phyloP scores from a whole-genome alignment of 2,329 filamentous ascomycete species.

The Chaetomiaceae sp. region DNA sequence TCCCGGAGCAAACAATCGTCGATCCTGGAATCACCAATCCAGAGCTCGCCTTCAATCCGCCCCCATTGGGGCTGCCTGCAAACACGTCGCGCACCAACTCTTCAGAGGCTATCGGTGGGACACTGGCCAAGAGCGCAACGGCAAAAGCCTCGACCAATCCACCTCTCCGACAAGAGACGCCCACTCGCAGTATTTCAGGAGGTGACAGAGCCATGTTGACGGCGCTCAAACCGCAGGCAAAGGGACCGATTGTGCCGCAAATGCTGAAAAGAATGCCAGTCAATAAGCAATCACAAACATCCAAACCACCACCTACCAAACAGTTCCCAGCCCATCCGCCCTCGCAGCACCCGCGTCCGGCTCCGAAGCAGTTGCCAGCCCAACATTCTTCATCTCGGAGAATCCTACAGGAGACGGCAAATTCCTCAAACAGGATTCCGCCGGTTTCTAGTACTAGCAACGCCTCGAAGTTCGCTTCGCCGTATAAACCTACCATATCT shows the following conservation, averaged over 20 bases:
- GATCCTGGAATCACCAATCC: not conserved
- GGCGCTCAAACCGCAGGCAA: not conserved
- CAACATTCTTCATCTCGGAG: not conserved
- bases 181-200: not conserved
- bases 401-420: not conserved
- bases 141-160: not conserved
- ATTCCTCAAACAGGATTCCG: not conserved
- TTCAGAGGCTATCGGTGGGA: not conserved
- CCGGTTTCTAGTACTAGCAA: not conserved
- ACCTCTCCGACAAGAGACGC: not conserved
- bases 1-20: not conserved
- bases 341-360: not conserved
- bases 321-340: not conserved
- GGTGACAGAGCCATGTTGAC: not conserved
- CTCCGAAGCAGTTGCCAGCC: not conserved
- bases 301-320: not conserved
- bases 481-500: not conserved
- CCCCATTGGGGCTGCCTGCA: not conserved
- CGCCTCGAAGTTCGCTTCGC: not conserved
- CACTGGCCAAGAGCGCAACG: not conserved
- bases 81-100: not conserved
- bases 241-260: not conserved
- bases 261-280: not conserved
- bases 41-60: no score
- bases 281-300: not conserved